A percentile compares a stretch with the other conserved stretches of the same genome.
phyloP scores from a whole-genome alignment of 2,329 filamentous ascomycete genomes.

The Alternaria incomplexa region DNA sequence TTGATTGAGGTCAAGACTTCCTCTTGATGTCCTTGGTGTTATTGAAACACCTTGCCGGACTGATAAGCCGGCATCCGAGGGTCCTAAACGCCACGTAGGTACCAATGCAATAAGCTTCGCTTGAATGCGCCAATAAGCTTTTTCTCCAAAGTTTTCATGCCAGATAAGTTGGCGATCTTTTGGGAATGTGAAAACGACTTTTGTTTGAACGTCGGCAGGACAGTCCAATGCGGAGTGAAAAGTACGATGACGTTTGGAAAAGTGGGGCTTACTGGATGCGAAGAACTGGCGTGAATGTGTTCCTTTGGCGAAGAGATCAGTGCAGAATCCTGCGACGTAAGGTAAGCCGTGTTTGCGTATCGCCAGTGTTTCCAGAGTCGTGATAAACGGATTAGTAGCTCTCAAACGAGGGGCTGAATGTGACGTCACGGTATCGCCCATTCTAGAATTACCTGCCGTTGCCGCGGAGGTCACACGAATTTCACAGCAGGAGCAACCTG shows the following conservation, averaged over 20 bases:
- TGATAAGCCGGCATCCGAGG: background rate
- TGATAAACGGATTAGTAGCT: background rate
- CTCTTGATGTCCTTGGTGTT: too few relatives aligned
- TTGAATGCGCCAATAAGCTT: background rate
- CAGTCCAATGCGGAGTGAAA: background rate
- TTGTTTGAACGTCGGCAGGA: background rate
- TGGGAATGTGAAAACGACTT: background rate
- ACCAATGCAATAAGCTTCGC: background rate
- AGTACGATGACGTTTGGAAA: background rate
- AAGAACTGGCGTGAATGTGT: background rate
- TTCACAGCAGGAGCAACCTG: background rate
- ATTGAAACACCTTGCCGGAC: background rate
- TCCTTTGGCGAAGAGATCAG: background rate
- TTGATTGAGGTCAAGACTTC: too few relatives aligned
- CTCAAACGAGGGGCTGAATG: background rate
- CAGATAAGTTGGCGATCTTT: background rate
- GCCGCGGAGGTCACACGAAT: background rate
- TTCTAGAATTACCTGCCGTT: background rate
- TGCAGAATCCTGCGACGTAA: background rate
- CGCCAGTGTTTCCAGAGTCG: background rate
- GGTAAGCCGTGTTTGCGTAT: background rate
- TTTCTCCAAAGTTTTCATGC: too few relatives aligned
- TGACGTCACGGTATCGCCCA: conserved; percentile 1
- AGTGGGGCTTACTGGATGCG: background rate
- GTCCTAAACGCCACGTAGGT: background rate